Base-by-base conservation (phyloP, 495 filamentous ascomycete species). In the Amphirosellinia nigrospora region DNA sequence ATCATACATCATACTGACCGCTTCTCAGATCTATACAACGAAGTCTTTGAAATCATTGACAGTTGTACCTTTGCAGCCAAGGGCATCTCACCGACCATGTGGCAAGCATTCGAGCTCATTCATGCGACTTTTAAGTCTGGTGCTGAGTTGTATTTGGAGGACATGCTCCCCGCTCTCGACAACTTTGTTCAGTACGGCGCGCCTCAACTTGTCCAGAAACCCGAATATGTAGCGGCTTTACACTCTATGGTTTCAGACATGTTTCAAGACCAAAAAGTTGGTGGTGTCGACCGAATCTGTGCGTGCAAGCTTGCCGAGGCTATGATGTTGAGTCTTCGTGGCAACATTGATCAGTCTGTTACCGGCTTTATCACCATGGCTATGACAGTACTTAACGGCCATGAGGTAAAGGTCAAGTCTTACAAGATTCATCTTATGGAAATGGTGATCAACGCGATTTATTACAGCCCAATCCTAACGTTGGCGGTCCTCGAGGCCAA, bases 11-110 rank as follows among this genome's bases (percentile, higher is more conserved):
- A 41, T 61, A 43, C 66, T 69, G 15, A 69, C 23, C 8, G 16
- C 23, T 48, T 56, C 16, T 41, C 48, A 89, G 92, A 99, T 81
- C 83, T 99, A 1, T 98, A 97, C 80, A 98, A 98, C 76, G 96
- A 99, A 75, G 88, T 98, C 15, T 99, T 99, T 75, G 96, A 99
- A 80, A 99, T 99, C 74, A 96, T 99, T 74, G 96, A 99, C 79
- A 97, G 93, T 85, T 99, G 96, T 82, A 99, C 96, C n/a, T 99
- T 98, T 77, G 91, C 96, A 19, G 94, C 96, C 43, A 99, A 98
- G 83, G 86, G 87, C 43, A 97, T 99, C 70, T 97, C 96, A 4
- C 89, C 92, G 28, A 97, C 91, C 39, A 99, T 99, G 96, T 99
- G 96, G 96, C 89, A 94, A 76, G 94, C 96, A 3, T 99, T 99